Evolutionary conservation across 345 rosid species (phyloP), one percentile per base, ranked within the genome.

Genomic region (Firmiana major): DNA sequence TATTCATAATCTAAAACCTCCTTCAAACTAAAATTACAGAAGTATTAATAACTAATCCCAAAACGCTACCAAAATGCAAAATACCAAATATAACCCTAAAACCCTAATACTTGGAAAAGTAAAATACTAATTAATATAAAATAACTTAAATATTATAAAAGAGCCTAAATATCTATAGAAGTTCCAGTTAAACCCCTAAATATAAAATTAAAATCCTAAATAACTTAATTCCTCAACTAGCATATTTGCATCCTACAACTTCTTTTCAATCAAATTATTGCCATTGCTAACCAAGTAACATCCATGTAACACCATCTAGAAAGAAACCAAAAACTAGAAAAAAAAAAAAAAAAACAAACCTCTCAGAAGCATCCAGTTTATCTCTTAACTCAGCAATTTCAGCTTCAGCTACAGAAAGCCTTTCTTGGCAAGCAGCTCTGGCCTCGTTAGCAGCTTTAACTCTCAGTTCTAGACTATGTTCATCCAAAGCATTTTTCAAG

Each of bases 401-500:
- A 82, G 90, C 94, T 89, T 92, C 91, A 46, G 97, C 90, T 74
- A 81, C 86, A 75, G 87, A 86, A 83, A 96, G 98, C 84, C 99
- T 91, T 86, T 84, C 88, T 78, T 89, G 97, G 85, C 98, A 93
- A 67, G 97, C 97, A 86, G 84, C 90, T 79, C 92, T 95, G 36
- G 97, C 91, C 85, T 93, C 97, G 76, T 89, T 88, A 80, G 99
- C 99, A 59, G 98, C 99, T 87, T 87, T 92, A 75, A 93, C 97
- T 87, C 99, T 91, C 88, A 96, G 79, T 85, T 96, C 97, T 28
- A 93, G 87, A 86, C 90, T 84, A 82, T 96, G 98, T 79, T 96
- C 98, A 73, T 91, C 95, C 74, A 96, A 83, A 66, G 90, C 94
- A 60, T 81, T 86, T 81, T 83, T 86, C 81, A 96, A 81, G 78